These are phyloP conservation scores for Coemansia sp. DNA, from an alignment of 192 early-diverging fungal species.

Conservation along the genomic window DNA sequence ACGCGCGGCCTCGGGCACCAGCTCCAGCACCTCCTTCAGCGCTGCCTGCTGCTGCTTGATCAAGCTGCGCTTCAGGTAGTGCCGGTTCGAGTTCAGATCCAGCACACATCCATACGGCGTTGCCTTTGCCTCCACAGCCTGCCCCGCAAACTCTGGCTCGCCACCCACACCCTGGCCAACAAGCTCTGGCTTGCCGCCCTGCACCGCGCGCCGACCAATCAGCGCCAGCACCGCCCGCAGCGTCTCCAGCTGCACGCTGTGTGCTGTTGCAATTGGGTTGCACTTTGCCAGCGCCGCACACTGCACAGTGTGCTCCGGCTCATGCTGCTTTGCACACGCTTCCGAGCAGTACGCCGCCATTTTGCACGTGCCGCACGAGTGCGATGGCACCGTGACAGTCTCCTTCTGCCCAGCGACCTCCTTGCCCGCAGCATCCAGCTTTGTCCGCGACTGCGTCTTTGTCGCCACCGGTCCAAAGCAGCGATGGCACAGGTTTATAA, in stretches of 20 bases:
- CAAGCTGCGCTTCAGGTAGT: conserved; percentile 41
- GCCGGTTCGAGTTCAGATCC: conserved; percentile 53
- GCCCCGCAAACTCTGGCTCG: conserved; percentile 12
- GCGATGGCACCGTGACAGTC: conserved; percentile 18
- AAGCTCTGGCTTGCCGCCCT: conserved; percentile 4
- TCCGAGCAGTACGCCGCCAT: conserved; percentile 60
- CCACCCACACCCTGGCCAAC: neutral
- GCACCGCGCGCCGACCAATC: conserved; percentile 33
- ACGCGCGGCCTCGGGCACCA: conserved; percentile 36
- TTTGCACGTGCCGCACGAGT: conserved; percentile 50
- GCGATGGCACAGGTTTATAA: conserved; percentile 57
- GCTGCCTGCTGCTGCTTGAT: conserved; percentile 42
- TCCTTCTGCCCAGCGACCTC: conserved; percentile 36
- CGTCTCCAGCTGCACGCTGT: conserved; percentile 35
- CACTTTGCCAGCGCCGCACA: conserved; percentile 39
- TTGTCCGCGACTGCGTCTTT: conserved; percentile 47
- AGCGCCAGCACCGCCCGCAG: conserved; percentile 47
- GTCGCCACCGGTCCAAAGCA: conserved; percentile 50
- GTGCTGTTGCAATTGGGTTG: conserved; percentile 34
- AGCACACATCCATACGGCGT: conserved; percentile 26
- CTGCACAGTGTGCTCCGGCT: conserved; percentile 46
- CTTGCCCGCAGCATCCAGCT: conserved; percentile 41
- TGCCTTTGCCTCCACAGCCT: conserved; percentile 15
- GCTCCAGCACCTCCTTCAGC: conserved; percentile 44
- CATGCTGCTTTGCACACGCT: conserved; percentile 48